Evolutionary conservation across 805 yeast genomes (phyloP).

Genomic region (Wickerhamiella sorbophila): DNA sequence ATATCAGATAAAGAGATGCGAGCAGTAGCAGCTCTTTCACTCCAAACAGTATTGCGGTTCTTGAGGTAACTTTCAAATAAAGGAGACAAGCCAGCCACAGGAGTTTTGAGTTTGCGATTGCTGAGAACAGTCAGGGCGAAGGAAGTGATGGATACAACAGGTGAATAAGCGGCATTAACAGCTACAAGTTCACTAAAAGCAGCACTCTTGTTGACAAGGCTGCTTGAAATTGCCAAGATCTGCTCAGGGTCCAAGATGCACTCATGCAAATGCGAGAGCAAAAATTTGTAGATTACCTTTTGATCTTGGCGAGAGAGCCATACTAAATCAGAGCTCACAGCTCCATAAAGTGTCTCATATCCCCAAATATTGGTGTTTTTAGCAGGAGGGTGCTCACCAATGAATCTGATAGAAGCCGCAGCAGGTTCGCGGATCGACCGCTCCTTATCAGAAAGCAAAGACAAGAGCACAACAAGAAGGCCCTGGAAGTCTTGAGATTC

Average conservation of each 20-base stretch:
- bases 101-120: background rate
- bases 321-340: slow-evolving; percentile 32
- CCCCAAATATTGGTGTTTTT: slow-evolving; percentile 22
- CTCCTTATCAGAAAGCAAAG: slow-evolving; percentile 24
- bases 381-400: slow-evolving; percentile 3
- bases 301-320: slow-evolving; percentile 50
- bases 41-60: slow-evolving; percentile 23
- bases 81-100: background rate
- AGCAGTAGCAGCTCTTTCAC: slow-evolving; percentile 30
- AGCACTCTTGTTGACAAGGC: slow-evolving; percentile 16
- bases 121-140: slow-evolving; percentile 33
- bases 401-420: slow-evolving; percentile 12
- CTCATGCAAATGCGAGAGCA: slow-evolving; percentile 29
- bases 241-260: slow-evolving; percentile 38
- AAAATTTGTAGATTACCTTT: slow-evolving; percentile 27
- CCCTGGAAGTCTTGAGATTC: slow-evolving; percentile 24
- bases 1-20: slow-evolving; percentile 39
- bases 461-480: slow-evolving; percentile 22
- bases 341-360: slow-evolving; percentile 38
- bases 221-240: slow-evolving; percentile 27
- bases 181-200: slow-evolving; percentile 18
- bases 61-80: background rate
- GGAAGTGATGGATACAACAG: slow-evolving; percentile 43
- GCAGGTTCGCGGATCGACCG: slow-evolving; percentile 23
- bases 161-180: slow-evolving; percentile 23